phyloP scores from a whole-genome alignment of 2,329 filamentous ascomycete genomes.

The Dothideomycetes sp. region DNA sequence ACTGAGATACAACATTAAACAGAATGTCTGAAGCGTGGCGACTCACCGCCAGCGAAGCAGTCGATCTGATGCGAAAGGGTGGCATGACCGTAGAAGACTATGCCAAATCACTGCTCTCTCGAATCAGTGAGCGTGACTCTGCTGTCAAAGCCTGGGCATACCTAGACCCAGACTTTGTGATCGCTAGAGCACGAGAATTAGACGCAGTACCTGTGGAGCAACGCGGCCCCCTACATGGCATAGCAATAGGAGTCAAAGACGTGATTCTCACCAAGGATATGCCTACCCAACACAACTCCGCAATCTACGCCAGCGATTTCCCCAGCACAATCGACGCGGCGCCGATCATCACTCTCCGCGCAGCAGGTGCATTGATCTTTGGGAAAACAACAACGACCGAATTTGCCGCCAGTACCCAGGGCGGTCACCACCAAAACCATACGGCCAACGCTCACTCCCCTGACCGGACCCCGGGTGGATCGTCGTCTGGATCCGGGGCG shows the following conservation, averaged over 20 bases:
- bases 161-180: constrained; percentile 34
- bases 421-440: constrained; percentile 26
- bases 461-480: constrained; percentile 51
- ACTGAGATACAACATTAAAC: not conserved
- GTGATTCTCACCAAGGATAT: constrained; percentile 49
- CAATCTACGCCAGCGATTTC: constrained; percentile 38
- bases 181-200: constrained; percentile 39
- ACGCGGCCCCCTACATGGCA: constrained; percentile 45
- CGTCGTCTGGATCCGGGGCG: constrained; percentile 55
- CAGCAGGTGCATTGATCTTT: constrained; percentile 47
- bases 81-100: constrained; percentile 40
- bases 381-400: constrained; percentile 53
- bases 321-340: constrained; percentile 39
- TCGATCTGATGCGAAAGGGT: constrained; percentile 26
- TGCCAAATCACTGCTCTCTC: constrained; percentile 35
- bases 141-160: constrained; percentile 42
- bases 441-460: constrained; percentile 46
- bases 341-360: constrained; percentile 40
- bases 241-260: constrained; percentile 51
- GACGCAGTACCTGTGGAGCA: constrained; percentile 37
- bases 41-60: constrained; percentile 33
- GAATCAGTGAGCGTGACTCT: constrained; percentile 33
- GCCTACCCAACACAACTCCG: constrained; percentile 46
- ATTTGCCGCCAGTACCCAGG: constrained; percentile 46
- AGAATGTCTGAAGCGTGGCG: constrained; percentile 2